phyloP scores from a whole-genome alignment of 306 rosid species.

The Lupinus albus region DNA sequence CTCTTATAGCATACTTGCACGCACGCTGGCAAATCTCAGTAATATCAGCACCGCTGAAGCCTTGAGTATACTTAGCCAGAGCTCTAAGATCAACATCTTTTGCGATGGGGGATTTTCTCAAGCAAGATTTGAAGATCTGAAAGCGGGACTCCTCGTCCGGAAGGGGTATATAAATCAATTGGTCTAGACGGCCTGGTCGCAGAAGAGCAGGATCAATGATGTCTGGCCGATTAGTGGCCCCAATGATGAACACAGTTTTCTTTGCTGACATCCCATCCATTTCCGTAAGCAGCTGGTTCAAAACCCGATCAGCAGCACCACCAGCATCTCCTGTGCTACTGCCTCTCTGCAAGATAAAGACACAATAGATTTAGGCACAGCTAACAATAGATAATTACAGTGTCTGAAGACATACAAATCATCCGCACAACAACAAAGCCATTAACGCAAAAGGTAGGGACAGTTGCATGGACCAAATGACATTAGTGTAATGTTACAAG shows the following conservation, averaged over 20 bases:
- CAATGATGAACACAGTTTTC: conserved; percentile 94
- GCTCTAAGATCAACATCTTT: conserved; percentile 90
- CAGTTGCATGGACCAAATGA: no score
- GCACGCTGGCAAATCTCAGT: conserved; percentile 97
- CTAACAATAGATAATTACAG: conserved; percentile 21
- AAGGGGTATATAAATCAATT: conserved; percentile 95
- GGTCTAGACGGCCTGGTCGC: conserved; percentile 98
- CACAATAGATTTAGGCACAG: conserved; percentile 22
- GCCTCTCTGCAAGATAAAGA: conserved; percentile 72
- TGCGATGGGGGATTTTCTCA: conserved; percentile 88
- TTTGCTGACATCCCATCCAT: conserved; percentile 99
- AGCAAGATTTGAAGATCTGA: conserved; percentile 84
- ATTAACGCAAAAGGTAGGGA: background rate
- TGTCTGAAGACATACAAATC: background rate
- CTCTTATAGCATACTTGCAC: conserved; percentile 96
- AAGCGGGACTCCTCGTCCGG: conserved; percentile 92
- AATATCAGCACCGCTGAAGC: conserved; percentile 96
- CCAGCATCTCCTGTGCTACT: conserved; percentile 98
- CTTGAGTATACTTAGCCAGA: conserved; percentile 96
- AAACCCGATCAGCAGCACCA: conserved; percentile 96
- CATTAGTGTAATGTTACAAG: background rate
- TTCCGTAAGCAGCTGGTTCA: conserved; percentile 93
- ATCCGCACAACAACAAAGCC: background rate
- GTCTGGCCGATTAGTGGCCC: conserved; percentile 96
- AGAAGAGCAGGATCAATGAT: conserved; percentile 94